A percentile compares a stretch with the other conserved stretches of the same genome.
These are phyloP conservation scores for Apophysomyces variabilis DNA, from an alignment of 371 early-diverging fungal genomes.

Conservation along the genomic window DNA sequence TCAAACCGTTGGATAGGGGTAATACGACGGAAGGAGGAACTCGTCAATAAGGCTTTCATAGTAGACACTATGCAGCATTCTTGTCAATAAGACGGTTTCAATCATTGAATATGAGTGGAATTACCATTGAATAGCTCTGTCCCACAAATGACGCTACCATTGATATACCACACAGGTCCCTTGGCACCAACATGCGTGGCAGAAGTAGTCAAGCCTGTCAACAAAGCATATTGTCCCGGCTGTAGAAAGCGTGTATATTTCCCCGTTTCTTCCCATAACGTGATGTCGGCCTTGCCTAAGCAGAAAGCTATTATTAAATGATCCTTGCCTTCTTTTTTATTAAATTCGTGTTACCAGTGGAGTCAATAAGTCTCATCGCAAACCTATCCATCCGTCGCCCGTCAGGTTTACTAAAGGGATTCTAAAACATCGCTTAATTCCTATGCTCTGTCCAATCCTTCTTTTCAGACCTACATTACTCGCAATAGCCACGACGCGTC, in stretches of 20 bases:
- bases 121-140: constrained; percentile 46
- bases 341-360: constrained; percentile 29
- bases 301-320: constrained; percentile 8
- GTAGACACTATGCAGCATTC: constrained; percentile 29
- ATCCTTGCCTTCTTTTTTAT: not conserved
- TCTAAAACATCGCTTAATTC: constrained; percentile 16
- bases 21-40: constrained; percentile 26
- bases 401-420: constrained; percentile 28
- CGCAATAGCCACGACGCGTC: constrained; percentile 40
- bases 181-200: constrained; percentile 18
- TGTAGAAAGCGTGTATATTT: constrained; percentile 30
- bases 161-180: constrained; percentile 44
- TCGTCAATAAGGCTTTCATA: constrained; percentile 31
- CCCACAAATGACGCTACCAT: constrained; percentile 42
- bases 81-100: not conserved
- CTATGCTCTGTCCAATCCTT: not conserved
- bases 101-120: not conserved
- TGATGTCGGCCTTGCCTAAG: constrained; percentile 40
- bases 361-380: constrained; percentile 36
- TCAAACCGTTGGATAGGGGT: constrained; percentile 23
- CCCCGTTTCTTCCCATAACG: constrained; percentile 47
- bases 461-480: constrained; percentile 36
- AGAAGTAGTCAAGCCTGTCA: constrained; percentile 42
- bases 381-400: constrained; percentile 38
- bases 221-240: constrained; percentile 37